These are phyloP conservation scores for Spinellus fusiger DNA, from an alignment of 192 early-diverging fungal species.

Conservation along the genomic window DNA sequence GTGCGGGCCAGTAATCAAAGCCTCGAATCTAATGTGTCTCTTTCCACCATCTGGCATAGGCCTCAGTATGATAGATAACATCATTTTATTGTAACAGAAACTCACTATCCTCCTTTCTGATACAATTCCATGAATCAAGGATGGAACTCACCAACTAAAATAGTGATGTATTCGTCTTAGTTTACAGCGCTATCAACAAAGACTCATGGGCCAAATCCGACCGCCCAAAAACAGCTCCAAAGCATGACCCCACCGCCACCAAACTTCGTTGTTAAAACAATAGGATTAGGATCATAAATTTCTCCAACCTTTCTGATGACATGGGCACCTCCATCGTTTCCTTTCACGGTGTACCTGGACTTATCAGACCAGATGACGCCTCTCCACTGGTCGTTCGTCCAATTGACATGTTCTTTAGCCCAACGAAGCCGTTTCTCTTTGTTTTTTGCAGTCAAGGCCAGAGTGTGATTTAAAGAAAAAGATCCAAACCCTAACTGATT, in stretches of 20 bases:
- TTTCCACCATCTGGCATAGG: not conserved
- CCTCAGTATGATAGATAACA: not conserved
- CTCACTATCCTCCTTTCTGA: not conserved
- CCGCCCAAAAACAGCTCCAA: constrained; percentile 2
- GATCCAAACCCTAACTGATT: no score
- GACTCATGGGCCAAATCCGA: not conserved
- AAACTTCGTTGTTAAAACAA: not conserved
- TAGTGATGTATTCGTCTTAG: not conserved
- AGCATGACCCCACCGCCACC: constrained; percentile 2
- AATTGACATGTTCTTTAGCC: no score
- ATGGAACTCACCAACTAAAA: not conserved
- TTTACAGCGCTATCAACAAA: constrained; percentile 1
- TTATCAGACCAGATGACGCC: not conserved
- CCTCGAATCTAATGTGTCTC: not conserved
- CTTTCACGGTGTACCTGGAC: not conserved
- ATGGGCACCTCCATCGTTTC: not conserved
- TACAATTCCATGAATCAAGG: not conserved
- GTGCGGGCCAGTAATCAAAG: constrained; percentile 9
- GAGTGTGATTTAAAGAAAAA: no score
- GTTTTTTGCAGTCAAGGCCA: no score
- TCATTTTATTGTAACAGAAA: constrained; percentile 3
- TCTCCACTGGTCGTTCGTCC: not conserved
- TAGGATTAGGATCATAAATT: not conserved
- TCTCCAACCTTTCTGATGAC: not conserved
- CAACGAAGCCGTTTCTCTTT: no score